Percentiles rank a stretch among this genome's conserved stretches.
Conservation (phyloP, 1,284 basidiomycete genomes). For the Puccinia novopanici region DNA sequence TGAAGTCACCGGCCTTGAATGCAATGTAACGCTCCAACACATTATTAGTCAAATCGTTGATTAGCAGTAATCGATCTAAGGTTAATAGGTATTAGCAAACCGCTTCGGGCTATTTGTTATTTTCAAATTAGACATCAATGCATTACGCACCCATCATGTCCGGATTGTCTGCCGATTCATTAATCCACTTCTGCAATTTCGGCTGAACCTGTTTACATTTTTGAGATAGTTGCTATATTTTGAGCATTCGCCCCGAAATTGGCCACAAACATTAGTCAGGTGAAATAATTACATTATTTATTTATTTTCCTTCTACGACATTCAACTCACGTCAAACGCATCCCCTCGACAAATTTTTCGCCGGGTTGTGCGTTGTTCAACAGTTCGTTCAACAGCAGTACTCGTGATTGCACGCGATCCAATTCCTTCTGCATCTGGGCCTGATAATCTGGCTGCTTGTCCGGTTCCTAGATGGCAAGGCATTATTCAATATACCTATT, state of each 20-base stretch:
- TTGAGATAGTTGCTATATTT: conserved; percentile 76
- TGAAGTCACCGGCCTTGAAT: conserved; percentile 84
- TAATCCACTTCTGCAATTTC: conserved; percentile 96
- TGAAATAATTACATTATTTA: no score
- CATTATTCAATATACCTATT: not conserved
- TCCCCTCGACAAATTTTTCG: conserved; percentile 69
- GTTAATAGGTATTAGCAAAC: not conserved
- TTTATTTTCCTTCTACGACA: no score
- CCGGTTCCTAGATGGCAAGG: conserved; percentile 69
- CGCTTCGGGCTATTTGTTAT: not conserved
- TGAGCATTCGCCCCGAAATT: conserved; percentile 22
- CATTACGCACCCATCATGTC: conserved; percentile 74
- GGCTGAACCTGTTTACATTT: conserved; percentile 83
- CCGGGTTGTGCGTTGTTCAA: conserved; percentile 76
- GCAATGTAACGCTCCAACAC: conserved; percentile 86
- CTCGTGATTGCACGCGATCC: conserved; percentile 90
- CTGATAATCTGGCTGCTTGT: conserved; percentile 88
- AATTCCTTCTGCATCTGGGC: conserved; percentile 85
- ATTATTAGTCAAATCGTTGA: conserved; percentile 96
- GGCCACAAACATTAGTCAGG: not conserved
- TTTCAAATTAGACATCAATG: conserved; percentile 36
- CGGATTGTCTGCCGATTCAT: conserved; percentile 76
- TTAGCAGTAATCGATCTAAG: conserved; percentile 84
- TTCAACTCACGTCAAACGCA: conserved; percentile 76
- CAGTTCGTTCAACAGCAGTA: conserved; percentile 92